Conservation (phyloP, 495 filamentous ascomycete species). For the Sordaria brevicollis region DNA sequence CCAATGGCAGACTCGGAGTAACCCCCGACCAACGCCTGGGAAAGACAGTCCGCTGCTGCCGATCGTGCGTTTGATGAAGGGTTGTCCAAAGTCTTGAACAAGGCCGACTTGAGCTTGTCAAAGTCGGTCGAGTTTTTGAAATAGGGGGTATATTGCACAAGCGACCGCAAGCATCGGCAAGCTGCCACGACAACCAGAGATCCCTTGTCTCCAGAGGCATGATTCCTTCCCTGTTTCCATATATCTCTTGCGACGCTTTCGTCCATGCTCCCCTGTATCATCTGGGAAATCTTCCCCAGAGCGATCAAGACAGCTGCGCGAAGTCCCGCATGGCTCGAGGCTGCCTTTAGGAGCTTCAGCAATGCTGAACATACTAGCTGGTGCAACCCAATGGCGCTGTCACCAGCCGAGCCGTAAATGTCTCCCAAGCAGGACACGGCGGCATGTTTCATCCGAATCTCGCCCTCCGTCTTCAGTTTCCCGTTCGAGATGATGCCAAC, state of each 20-base stretch:
- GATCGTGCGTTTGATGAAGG: conserved; percentile 61
- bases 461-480: conserved; percentile 69
- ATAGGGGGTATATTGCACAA: conserved; percentile 59
- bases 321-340: conserved; percentile 70
- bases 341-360: conserved; percentile 69
- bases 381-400: conserved; percentile 83
- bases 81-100: conserved; percentile 82
- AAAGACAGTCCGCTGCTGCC: conserved; percentile 79
- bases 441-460: conserved; percentile 60
- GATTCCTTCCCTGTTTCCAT: conserved; percentile 82
- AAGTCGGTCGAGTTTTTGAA: conserved; percentile 91
- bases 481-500: conserved; percentile 61
- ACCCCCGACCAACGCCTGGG: conserved; percentile 64
- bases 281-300: conserved; percentile 62
- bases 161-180: conserved; percentile 66
- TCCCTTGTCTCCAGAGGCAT: conserved; percentile 70
- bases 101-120: conserved; percentile 64
- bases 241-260: conserved; percentile 78
- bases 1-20: conserved; percentile 55
- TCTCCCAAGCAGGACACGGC: conserved; percentile 83
- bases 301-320: conserved; percentile 75
- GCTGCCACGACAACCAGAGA: conserved; percentile 70
- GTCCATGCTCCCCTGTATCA: conserved; percentile 67
- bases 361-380: conserved; percentile 59
- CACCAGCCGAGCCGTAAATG: conserved; percentile 78